These are phyloP conservation scores for Cercospora zeae-maydis DNA, from an alignment of 2,329 filamentous ascomycete genomes.

Conservation along the genomic window DNA sequence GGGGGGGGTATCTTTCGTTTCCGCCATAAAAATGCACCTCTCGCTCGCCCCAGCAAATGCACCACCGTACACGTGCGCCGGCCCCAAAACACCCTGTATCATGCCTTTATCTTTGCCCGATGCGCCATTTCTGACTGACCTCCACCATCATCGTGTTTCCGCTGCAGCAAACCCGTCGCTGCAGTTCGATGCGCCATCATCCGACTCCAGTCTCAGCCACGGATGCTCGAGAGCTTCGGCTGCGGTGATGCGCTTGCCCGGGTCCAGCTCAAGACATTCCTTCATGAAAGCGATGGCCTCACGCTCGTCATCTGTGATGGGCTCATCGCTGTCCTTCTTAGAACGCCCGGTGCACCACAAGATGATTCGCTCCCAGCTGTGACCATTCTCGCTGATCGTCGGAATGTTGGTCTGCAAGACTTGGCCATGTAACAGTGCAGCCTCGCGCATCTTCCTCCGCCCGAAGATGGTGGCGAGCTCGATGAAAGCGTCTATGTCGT, in stretches of 20 bases:
- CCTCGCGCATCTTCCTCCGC: conserved; percentile 73
- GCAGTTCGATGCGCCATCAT: conserved; percentile 10
- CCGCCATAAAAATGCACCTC: conserved; percentile 7
- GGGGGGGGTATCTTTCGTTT: conserved; percentile 6
- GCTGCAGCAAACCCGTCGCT: conserved; percentile 3
- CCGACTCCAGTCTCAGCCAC: conserved; percentile 21
- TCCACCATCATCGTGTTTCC: neutral
- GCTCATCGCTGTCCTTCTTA: conserved; percentile 50
- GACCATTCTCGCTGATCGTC: conserved; percentile 80
- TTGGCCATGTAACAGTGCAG: conserved; percentile 80
- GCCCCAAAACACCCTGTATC: conserved; percentile 1
- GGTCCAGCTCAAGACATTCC: conserved; percentile 72
- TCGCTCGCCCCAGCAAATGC: neutral
- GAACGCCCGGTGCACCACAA: conserved; percentile 84
- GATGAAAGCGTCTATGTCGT: conserved; percentile 95
- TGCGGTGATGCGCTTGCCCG: conserved; percentile 68
- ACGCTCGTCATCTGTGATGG: conserved; percentile 65
- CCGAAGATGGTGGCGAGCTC: conserved; percentile 97
- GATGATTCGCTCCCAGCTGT: conserved; percentile 87
- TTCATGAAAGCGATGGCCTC: conserved; percentile 69
- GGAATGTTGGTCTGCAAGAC: conserved; percentile 91
- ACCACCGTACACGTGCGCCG: neutral
- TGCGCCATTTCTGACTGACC: neutral
- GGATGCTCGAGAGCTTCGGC: conserved; percentile 69
- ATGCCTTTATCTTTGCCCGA: neutral